A percentile compares a stretch with the other conserved stretches of the same genome.
Evolutionary conservation across 2,329 filamentous ascomycete species (phyloP).

Genomic region (Endoconidiophora laricicola): DNA sequence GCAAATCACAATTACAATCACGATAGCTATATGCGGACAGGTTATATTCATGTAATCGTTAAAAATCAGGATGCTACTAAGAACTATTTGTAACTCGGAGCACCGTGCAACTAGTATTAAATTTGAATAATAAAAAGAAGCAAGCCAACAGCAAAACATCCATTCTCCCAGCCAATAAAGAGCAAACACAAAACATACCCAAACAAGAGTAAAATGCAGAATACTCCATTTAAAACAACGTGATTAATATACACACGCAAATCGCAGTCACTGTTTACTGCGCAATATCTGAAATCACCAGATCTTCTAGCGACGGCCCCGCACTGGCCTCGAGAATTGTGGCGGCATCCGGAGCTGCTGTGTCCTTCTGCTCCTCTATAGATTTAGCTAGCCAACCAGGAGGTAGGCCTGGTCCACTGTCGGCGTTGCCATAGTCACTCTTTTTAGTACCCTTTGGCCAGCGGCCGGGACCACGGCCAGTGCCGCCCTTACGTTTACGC

Average conservation of each 20-base stretch:
- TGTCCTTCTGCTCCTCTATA: neutral
- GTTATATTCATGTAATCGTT: no score
- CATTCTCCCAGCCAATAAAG: neutral
- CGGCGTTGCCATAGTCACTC: constrained; percentile 49
- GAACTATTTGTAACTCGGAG: no score
- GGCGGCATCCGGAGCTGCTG: neutral
- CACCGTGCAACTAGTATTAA: no score
- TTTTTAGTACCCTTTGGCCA: constrained; percentile 56
- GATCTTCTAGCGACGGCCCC: neutral
- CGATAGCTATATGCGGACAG: no score
- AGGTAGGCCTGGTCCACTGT: constrained; percentile 46
- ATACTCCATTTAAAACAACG: no score
- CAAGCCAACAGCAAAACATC: no score
- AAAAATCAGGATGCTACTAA: no score
- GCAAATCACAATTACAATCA: no score
- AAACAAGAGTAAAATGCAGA: neutral
- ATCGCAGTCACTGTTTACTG: no score
- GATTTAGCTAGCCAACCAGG: constrained; percentile 29
- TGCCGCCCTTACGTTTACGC: constrained; percentile 29
- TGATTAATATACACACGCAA: no score
- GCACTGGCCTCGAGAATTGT: neutral
- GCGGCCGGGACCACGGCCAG: constrained; percentile 45
- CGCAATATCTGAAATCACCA: neutral
- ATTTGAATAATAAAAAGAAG: no score
- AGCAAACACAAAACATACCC: neutral